Percentiles rank a stretch among this genome's conserved stretches.
These are phyloP conservation scores for Asclepias syriaca DNA, from an alignment of 257 asterid genomes.

Conservation along the genomic window DNA sequence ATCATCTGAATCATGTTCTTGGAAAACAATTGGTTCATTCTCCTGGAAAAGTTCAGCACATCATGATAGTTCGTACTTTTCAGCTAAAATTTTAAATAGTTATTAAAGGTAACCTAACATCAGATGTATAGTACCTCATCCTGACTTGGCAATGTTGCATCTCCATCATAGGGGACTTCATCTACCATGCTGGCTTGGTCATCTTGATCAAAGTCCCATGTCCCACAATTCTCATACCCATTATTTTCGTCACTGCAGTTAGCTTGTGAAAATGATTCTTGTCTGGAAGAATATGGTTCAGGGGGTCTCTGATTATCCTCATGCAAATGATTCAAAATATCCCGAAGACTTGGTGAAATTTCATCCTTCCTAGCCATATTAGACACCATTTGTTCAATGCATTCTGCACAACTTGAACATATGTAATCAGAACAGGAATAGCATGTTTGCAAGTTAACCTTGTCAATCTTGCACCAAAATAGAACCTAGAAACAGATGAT, in stretches of 20 bases:
- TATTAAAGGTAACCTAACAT: background rate
- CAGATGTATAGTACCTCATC: conserved; percentile 30
- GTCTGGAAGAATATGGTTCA: conserved; percentile 37
- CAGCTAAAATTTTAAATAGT: background rate
- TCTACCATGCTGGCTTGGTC: conserved; percentile 51
- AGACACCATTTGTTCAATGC: conserved; percentile 61
- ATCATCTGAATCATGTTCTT: conserved; percentile 51
- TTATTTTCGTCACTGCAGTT: conserved; percentile 35
- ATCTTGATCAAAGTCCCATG: conserved; percentile 68
- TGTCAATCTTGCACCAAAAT: conserved; percentile 8
- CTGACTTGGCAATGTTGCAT: conserved; percentile 39
- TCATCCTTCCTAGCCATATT: conserved; percentile 52
- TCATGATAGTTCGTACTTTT: conserved; percentile 7
- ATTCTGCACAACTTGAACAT: conserved; percentile 34
- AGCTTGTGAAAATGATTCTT: conserved; percentile 39
- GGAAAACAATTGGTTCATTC: conserved; percentile 33
- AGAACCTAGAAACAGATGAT: conserved; percentile 18
- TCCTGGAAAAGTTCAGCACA: conserved; percentile 38
- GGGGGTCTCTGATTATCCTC: conserved; percentile 53
- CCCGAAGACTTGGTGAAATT: conserved; percentile 80
- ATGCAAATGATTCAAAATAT: conserved; percentile 56
- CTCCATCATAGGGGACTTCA: conserved; percentile 45
- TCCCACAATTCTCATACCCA: conserved; percentile 40
- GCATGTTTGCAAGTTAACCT: background rate
- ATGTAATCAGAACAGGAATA: conserved; percentile 8